Conservation (phyloP, 116 monocot genomes). For the Trichopus zeylanicus region DNA sequence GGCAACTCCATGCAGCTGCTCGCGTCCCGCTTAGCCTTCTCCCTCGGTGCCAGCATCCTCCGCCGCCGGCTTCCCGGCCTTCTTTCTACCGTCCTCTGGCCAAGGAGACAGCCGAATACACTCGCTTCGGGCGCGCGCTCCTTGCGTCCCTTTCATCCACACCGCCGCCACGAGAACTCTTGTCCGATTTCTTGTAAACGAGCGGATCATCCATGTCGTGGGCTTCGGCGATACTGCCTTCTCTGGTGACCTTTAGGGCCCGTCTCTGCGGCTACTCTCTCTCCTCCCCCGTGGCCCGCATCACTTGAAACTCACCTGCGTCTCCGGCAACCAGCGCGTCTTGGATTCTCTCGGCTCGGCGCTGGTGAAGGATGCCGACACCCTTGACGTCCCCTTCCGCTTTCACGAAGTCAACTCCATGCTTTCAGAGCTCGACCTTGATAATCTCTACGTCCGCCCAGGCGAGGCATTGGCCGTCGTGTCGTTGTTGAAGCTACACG, state of each 20-base stretch:
- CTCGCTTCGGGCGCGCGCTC: slow-evolving; percentile 10
- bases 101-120: neutral
- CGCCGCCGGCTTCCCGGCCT: slow-evolving; percentile 5
- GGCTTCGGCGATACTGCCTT: neutral
- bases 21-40: slow-evolving; percentile 6
- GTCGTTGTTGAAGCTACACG: slow-evolving; percentile 9
- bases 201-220: slow-evolving; percentile 11
- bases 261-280: slow-evolving; percentile 1
- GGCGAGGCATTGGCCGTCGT: slow-evolving; percentile 9
- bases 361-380: slow-evolving; percentile 5
- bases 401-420: neutral
- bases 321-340: slow-evolving; percentile 2
- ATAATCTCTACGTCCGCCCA: neutral
- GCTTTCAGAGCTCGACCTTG: slow-evolving; percentile 1
- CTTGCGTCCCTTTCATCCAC: slow-evolving; percentile 13
- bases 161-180: neutral
- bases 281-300: slow-evolving; percentile 4
- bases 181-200: neutral
- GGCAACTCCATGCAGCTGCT: slow-evolving; percentile 21
- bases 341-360: slow-evolving; percentile 2
- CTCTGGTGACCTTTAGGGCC: neutral
- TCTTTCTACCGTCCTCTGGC: slow-evolving; percentile 4
- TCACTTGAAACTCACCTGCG: slow-evolving; percentile 8
- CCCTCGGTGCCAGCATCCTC: slow-evolving; percentile 14
- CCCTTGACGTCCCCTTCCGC: slow-evolving; percentile 4